phyloP scores from a whole-genome alignment of 23 red algal genomes.

The Cyanidioschyzon merolae region DNA sequence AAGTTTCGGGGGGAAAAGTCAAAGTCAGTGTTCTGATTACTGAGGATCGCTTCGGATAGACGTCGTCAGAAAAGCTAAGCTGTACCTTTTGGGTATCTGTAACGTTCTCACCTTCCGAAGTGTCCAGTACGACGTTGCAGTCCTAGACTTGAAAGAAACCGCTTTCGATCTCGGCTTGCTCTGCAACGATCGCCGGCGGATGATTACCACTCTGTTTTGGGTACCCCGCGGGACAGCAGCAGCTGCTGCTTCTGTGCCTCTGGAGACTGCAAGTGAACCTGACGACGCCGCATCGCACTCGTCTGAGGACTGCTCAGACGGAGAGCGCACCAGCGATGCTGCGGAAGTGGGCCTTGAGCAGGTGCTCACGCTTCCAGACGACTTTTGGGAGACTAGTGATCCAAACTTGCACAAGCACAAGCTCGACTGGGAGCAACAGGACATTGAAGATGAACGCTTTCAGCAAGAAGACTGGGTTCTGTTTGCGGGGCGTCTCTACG shows the following conservation, averaged over 20 bases:
- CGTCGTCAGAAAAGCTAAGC: no score
- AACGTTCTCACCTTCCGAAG: no score
- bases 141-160: no score
- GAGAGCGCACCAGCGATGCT: neutral
- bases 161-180: no score
- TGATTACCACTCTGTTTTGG: constrained; percentile 2
- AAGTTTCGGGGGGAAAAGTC: no score
- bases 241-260: neutral
- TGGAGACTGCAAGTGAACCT: neutral
- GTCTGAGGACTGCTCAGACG: neutral
- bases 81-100: no score
- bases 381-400: neutral
- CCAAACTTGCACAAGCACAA: neutral
- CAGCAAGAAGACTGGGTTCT: constrained; percentile 3
- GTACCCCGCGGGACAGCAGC: constrained; percentile 1
- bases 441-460: neutral
- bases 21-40: no score
- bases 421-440: neutral
- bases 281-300: neutral
- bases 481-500: constrained; percentile 32
- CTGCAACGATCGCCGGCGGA: no score
- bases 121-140: no score
- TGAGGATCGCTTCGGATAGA: no score
- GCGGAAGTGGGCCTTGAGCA: constrained; percentile 1
- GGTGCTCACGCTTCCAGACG: neutral